Conservation (phyloP, 2,329 filamentous ascomycete species). For the Didymella keratinophila region DNA sequence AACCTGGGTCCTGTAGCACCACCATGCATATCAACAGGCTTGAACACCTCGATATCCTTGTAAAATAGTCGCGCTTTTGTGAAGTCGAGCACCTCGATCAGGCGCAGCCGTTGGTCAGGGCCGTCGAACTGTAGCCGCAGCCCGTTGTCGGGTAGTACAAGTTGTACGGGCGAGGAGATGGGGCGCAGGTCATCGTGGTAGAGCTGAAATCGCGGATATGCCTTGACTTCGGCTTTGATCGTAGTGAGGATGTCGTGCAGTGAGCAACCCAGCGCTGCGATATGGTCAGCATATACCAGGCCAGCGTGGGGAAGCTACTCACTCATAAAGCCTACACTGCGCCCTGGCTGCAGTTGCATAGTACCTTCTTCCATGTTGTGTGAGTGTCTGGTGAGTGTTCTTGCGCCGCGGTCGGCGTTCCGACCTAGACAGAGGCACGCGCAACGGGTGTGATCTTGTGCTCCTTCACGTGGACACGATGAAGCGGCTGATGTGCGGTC, state of each 20-base stretch:
- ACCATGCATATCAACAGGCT: conserved; percentile 56
- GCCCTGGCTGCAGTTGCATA: conserved; percentile 43
- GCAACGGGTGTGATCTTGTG: conserved; percentile 27
- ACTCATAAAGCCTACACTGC: conserved; percentile 53
- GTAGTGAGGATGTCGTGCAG: conserved; percentile 88
- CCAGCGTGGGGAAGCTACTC: conserved; percentile 10
- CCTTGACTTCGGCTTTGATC: conserved; percentile 84
- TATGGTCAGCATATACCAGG: conserved; percentile 22
- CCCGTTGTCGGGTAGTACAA: conserved; percentile 84
- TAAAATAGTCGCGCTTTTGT: conserved; percentile 84
- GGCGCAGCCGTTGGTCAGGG: conserved; percentile 84
- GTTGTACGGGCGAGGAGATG: conserved; percentile 74
- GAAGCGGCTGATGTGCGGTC: conserved; percentile 2
- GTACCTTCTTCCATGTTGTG: conserved; percentile 41
- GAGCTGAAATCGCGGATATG: conserved; percentile 83
- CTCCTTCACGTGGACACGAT: conserved; percentile 37
- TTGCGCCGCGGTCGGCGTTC: conserved; percentile 21
- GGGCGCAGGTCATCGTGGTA: conserved; percentile 80
- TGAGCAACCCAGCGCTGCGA: conserved; percentile 82
- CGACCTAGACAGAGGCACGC: conserved; percentile 4
- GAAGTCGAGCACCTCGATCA: conserved; percentile 93
- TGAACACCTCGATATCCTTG: conserved; percentile 80
- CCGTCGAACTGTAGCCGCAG: conserved; percentile 92
- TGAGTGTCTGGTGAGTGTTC: conserved; percentile 1
- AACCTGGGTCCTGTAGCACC: conserved; percentile 72